Conservation (phyloP, 306 rosid species). For the Casuarina equisetifolia region DNA sequence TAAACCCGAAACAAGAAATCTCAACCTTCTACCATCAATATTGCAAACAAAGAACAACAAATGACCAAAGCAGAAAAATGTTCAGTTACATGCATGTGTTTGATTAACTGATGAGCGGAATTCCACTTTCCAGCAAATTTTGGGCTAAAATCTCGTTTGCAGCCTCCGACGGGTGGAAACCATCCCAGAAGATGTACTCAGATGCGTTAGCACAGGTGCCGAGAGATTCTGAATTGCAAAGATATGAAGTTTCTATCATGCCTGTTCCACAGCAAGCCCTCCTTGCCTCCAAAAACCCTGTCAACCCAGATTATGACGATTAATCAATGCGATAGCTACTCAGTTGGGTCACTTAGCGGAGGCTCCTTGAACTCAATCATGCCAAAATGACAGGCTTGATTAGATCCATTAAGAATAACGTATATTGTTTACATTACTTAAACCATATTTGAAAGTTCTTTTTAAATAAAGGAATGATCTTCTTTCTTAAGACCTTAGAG, state of each 20-base stretch:
- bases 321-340: neutral
- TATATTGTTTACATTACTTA: too few species aligned
- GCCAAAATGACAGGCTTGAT: too few species aligned
- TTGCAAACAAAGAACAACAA: too few species aligned
- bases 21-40: too few species aligned
- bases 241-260: constrained; percentile 53
- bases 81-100: neutral
- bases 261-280: constrained; percentile 74
- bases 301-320: constrained; percentile 5
- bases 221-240: constrained; percentile 51
- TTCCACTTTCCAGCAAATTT: constrained; percentile 41
- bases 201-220: constrained; percentile 84
- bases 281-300: constrained; percentile 71
- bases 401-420: too few species aligned
- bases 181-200: constrained; percentile 75
- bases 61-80: too few species aligned
- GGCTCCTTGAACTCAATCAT: too few species aligned
- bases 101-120: constrained; percentile 48
- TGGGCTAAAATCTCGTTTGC: constrained; percentile 47
- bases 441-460: too few species aligned
- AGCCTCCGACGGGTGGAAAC: constrained; percentile 69
- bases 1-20: too few species aligned
- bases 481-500: too few species aligned
- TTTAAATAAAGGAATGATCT: too few species aligned
- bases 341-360: too few species aligned